Base-by-base conservation (phyloP, 805 yeast genomes). In the Candida ipomoeae region DNA sequence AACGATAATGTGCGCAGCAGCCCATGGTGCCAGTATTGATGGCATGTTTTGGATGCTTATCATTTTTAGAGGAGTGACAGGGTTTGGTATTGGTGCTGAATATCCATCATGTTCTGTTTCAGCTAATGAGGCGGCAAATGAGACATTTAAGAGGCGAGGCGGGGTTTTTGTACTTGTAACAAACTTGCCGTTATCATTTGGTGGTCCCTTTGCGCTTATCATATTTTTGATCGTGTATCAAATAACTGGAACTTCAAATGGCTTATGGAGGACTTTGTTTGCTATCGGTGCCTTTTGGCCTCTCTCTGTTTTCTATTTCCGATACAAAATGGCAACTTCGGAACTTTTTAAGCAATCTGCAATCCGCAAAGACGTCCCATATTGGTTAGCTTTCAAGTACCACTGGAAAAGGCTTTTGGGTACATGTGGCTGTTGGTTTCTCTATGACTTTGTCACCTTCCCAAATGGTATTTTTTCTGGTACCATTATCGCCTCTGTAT, bases 41-140 rank as follows among this genome's bases (percentile, higher is more conserved):
- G 89, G 89, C 10, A 79, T 85, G 84, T 81, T 85, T 61, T 84
- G 87, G 89, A 84, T 82, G 88, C 69, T 86, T 60, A 79, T 82
- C 42, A 81, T 86, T n/a, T 72, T 80, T 53, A 75, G 92, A 64
- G 92, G 92, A 58, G 75, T 84, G 8, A 81, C 85, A 44, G 95
- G 94, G 41, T 80, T 85, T 55, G 94, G 94, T 54, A 79, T 85
- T 50, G 90, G 90, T 54, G 89, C 89, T 34, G 90, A 85, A 62
- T 85, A 85, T 61, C 85, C 87, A 10, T 83, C 87, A 1, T 80
- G 84, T 18, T 80, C 88, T 0, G 80, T 84, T 2, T 73, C 85
- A 17, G 86, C 89, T 2, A 79, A 82, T 41, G 90, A 85, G 61
- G 85, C 90, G 26, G 87, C 89, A 10, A 84, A 85, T 62, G 89